Base-by-base conservation (phyloP, 805 yeast genomes). In the Ogataea naganishii region DNA sequence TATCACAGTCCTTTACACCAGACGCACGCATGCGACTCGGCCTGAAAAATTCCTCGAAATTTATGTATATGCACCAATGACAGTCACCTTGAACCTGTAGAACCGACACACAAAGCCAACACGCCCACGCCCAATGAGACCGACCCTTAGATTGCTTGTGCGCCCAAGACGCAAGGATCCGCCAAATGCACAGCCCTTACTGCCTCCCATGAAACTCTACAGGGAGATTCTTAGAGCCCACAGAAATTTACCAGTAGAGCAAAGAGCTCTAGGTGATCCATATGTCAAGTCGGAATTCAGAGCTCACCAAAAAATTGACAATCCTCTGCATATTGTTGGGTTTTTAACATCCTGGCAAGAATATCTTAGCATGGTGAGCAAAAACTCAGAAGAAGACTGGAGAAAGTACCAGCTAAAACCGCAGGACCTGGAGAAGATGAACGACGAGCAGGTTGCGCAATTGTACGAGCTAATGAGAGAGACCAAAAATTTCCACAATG, bases 321-420 rank as follows among this genome's bases (percentile, higher is more conserved):
- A 92, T 52, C 97, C 99, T 3, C 64, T 85, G 15, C 94, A 89
- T 48, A 85, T 92, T 20, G 86, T 92, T 8, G 98, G 96, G 8
- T 92, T 92, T 44, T 64, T 92, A 37, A 75, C 94, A 1, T 79
- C 84, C 36, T 92, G 99, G 99, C 98, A 92, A 54, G 89, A 80
- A 37, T 82, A 82, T 45, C 62, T 81, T 37, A 59, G 65, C 9
- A 58, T 62, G 51, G 68, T 82, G 15, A 27, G 27, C 14, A 37
- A 36, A 24, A 53, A 40, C 35, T 68, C 72, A 18, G 72, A 68
- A 21, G 80, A 72, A 9, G 61, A 63, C 27, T 81, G 89, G 92
- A 56, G 62, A 43, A 72, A 68, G 29, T 78, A 74, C 25, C 61
- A 66, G 38, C 58, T 92, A 48, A 76, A 78, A 14, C 60, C 71